Conservation (phyloP, 2,329 filamentous ascomycete species). For the Pseudogymnoascus sp. region DNA sequence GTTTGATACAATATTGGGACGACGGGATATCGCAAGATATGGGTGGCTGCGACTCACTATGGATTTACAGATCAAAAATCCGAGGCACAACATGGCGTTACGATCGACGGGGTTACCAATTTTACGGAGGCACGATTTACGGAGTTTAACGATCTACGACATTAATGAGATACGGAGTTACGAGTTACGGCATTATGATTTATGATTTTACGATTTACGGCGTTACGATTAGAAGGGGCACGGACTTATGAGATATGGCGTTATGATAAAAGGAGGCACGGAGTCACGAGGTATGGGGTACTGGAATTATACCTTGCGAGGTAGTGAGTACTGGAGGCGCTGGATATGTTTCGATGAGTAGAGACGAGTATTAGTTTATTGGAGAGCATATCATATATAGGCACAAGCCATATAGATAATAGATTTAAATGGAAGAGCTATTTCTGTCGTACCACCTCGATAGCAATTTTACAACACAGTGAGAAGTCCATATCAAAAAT, state of each 20-base stretch:
- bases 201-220: slow-evolving; percentile 8
- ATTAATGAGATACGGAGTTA: slow-evolving; percentile 14
- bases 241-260: not conserved
- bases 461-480: not conserved
- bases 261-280: slow-evolving; percentile 1
- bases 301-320: not conserved
- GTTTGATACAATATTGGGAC: slow-evolving; percentile 9
- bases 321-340: not conserved
- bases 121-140: not conserved
- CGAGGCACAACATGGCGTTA: slow-evolving; percentile 13
- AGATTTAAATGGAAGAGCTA: not conserved
- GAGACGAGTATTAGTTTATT: not conserved
- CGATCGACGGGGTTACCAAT: slow-evolving; percentile 12
- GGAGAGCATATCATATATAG: not conserved
- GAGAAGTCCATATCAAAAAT: not conserved
- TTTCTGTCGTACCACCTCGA: not conserved
- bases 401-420: not conserved
- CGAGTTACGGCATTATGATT: slow-evolving; percentile 11
- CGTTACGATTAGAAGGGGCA: not conserved
- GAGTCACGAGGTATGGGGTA: not conserved
- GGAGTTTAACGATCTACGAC: slow-evolving; percentile 10
- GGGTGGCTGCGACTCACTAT: slow-evolving; percentile 8
- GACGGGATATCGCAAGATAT: slow-evolving; percentile 11
- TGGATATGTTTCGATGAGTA: not conserved
- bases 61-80: not conserved